These are phyloP conservation scores for Tilletia indica DNA, from an alignment of 1,284 basidiomycete species.

Conservation along the genomic window DNA sequence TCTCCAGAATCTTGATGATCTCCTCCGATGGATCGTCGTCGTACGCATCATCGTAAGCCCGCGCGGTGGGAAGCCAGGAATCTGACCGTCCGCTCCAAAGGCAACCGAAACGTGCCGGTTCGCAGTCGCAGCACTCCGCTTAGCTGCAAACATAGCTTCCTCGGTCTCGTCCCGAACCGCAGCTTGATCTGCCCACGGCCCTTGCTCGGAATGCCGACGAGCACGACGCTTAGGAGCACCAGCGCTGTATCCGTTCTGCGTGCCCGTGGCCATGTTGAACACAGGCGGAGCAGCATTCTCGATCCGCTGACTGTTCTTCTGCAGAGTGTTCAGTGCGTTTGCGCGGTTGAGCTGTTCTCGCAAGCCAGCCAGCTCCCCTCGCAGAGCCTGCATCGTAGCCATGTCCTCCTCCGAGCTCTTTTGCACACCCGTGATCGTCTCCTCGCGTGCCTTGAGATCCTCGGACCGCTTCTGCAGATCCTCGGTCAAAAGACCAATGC, in stretches of 20 bases:
- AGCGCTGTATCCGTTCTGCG: constrained; percentile 37
- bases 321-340: constrained; percentile 64
- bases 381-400: constrained; percentile 80
- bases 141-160: constrained; percentile 72
- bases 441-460: constrained; percentile 73
- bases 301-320: constrained; percentile 53
- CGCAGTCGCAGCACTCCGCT: constrained; percentile 67
- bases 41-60: constrained; percentile 40
- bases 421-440: constrained; percentile 40
- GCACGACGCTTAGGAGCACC: constrained; percentile 58
- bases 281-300: constrained; percentile 48
- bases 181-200: constrained; percentile 68
- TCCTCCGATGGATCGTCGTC: constrained; percentile 80
- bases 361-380: constrained; percentile 83
- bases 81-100: constrained; percentile 58
- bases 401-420: constrained; percentile 68
- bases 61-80: constrained; percentile 38
- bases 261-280: constrained; percentile 50
- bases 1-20: constrained; percentile 89
- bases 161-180: constrained; percentile 65
- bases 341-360: constrained; percentile 94
- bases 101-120: constrained; percentile 89
- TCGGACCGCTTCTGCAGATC: constrained; percentile 65
- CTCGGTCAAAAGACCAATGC: constrained; percentile 68
- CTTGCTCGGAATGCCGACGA: constrained; percentile 79